Percentiles rank a stretch among this genome's conserved stretches.
phyloP scores from a whole-genome alignment of 1,139 yeast species.

The Debaryomycetaceae sp. region DNA sequence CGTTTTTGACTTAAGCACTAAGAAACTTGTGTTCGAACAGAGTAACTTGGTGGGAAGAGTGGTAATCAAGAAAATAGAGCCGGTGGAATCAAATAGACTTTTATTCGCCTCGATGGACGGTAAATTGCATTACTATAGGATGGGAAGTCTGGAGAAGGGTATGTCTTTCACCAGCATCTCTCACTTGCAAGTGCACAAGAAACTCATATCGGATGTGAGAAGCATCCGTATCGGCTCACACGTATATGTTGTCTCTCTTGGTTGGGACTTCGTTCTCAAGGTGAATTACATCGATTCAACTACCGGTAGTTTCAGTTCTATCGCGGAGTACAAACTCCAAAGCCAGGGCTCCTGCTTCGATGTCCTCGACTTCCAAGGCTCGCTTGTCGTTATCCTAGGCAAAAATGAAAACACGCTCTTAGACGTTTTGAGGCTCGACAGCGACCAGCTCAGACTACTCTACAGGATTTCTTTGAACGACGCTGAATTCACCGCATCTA shows the following conservation, averaged over 20 bases:
- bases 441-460: slow-evolving; percentile 16
- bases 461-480: slow-evolving; percentile 64
- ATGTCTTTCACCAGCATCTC: slow-evolving; percentile 8
- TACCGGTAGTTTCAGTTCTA: slow-evolving; percentile 12
- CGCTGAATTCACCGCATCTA: slow-evolving; percentile 67
- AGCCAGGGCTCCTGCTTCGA: slow-evolving; percentile 52
- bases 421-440: slow-evolving; percentile 35
- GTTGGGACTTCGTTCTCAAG: slow-evolving; percentile 55
- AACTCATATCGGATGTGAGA: slow-evolving; percentile 33
- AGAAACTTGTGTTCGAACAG: slow-evolving; percentile 9
- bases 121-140: slow-evolving; percentile 16
- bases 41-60: slow-evolving; percentile 18
- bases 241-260: slow-evolving; percentile 51
- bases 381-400: slow-evolving; percentile 49
- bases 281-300: slow-evolving; percentile 30
- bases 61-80: slow-evolving; percentile 33
- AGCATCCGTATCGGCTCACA: slow-evolving; percentile 11
- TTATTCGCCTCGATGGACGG: slow-evolving; percentile 43
- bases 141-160: slow-evolving; percentile 7
- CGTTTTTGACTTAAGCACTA: slow-evolving; percentile 14
- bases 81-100: slow-evolving; percentile 12
- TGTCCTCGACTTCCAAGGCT: slow-evolving; percentile 18
- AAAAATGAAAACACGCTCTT: slow-evolving; percentile 59
- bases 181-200: slow-evolving; percentile 23
- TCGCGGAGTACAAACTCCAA: slow-evolving; percentile 35